Evolutionary conservation across 768 basidiomycete genomes (phyloP).

Genomic region (Mycena venus): DNA sequence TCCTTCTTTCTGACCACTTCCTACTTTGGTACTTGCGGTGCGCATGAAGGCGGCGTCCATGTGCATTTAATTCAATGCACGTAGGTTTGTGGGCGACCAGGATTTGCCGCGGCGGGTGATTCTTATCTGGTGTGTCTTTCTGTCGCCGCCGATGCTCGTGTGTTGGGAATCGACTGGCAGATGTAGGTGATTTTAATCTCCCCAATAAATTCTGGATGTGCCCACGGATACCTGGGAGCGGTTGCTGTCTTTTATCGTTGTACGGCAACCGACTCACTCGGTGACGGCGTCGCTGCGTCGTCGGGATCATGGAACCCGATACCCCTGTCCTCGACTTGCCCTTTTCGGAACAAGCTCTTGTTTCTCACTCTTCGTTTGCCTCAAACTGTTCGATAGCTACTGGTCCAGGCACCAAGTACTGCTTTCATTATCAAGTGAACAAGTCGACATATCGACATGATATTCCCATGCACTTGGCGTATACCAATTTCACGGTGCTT

Average conservation of each 20-base stretch:
- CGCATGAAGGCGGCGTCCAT: too few species aligned
- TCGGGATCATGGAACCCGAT: too few species aligned
- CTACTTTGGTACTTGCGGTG: too few species aligned
- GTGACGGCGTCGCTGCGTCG: neutral
- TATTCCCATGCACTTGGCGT: conserved; percentile 20
- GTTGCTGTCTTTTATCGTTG: neutral
- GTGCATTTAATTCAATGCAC: too few species aligned
- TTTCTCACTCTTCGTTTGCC: neutral
- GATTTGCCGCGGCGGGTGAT: neutral
- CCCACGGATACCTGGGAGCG: neutral
- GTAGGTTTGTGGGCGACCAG: neutral
- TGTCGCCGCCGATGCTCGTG: too few species aligned
- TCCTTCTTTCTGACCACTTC: too few species aligned
- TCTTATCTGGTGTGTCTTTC: neutral
- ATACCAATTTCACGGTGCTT: neutral
- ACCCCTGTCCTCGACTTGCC: neutral
- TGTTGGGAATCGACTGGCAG: neutral
- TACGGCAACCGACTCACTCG: neutral
- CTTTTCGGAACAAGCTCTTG: neutral
- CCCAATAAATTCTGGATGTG: too few species aligned
- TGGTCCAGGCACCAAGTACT: too few species aligned
- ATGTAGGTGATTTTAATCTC: neutral
- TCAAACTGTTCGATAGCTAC: too few species aligned
- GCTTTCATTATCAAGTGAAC: neutral
- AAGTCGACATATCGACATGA: conserved; percentile 27